A percentile compares a stretch with the other conserved stretches of the same genome.
Evolutionary conservation across 2,329 filamentous ascomycete genomes (phyloP).

Genomic region (Fusarium chaquense): DNA sequence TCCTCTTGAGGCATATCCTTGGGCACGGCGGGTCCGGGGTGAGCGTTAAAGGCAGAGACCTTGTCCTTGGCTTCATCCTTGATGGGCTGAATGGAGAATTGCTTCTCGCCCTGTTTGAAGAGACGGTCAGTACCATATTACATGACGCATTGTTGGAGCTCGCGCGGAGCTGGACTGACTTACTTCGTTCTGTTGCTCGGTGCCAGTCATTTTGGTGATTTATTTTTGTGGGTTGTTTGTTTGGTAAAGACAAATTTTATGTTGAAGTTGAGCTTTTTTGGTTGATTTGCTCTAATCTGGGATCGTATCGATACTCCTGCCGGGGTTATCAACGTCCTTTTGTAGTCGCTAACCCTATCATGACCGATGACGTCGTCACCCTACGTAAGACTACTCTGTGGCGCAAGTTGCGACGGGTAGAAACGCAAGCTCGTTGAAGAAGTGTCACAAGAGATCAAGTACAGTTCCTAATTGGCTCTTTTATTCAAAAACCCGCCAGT

Average conservation of each 20-base stretch:
- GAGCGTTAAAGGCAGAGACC: constrained; percentile 65
- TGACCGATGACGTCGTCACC: constrained; percentile 47
- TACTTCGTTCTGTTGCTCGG: constrained; percentile 51
- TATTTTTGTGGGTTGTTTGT: constrained; percentile 13
- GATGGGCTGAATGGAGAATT: constrained; percentile 61
- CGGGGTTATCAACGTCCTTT: constrained; percentile 35
- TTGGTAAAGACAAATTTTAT: constrained; percentile 3
- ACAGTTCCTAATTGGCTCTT: constrained; percentile 26
- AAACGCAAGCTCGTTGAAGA: constrained; percentile 27
- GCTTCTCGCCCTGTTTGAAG: constrained; percentile 55
- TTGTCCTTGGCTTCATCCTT: constrained; percentile 58
- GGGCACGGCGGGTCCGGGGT: constrained; percentile 69
- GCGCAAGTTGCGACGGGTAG: constrained; percentile 31
- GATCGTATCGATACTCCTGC: not conserved
- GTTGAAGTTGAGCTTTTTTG: constrained; percentile 7
- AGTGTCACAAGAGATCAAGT: constrained; percentile 39
- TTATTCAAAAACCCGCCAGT: constrained; percentile 3
- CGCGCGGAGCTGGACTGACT: constrained; percentile 3
- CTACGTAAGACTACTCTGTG: constrained; percentile 41
- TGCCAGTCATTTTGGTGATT: constrained; percentile 47
- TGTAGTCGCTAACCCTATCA: constrained; percentile 39
- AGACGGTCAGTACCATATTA: constrained; percentile 17
- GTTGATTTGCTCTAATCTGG: constrained; percentile 8
- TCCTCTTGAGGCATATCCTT: constrained; percentile 66
- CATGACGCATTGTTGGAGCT: not conserved